A percentile compares a stretch with the other conserved stretches of the same genome.
Evolutionary conservation across 352 stramenopile species (phyloP).

Genomic region (Blastocystis sp.): DNA sequence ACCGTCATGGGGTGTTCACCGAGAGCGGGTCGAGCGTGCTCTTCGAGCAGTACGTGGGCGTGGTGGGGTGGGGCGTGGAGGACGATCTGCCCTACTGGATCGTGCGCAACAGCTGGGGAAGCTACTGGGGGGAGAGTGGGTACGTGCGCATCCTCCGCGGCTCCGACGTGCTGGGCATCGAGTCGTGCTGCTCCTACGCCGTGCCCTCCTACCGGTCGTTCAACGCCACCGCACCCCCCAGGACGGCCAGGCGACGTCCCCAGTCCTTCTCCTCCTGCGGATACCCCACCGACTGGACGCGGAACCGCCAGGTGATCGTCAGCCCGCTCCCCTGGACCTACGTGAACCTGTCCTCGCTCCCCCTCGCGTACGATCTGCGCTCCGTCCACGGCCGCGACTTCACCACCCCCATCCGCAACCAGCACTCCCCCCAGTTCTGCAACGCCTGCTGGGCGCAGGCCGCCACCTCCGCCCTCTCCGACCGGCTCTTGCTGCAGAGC

Average conservation of each 20-base stretch:
- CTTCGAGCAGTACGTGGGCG: conserved; percentile 82
- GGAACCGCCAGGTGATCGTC: not conserved
- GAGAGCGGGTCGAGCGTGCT: conserved; percentile 70
- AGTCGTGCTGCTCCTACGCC: conserved; percentile 80
- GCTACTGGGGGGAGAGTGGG: conserved; percentile 81
- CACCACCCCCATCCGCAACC: conserved; percentile 90
- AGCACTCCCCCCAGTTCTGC: conserved; percentile 89
- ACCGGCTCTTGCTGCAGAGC: conserved; percentile 64
- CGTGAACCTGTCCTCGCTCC: conserved; percentile 74
- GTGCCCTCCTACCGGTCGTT: not conserved
- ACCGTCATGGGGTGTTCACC: conserved; percentile 85
- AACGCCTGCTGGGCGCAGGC: conserved; percentile 79
- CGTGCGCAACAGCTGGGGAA: conserved; percentile 83
- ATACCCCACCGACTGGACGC: conserved; percentile 69
- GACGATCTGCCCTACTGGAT: conserved; percentile 73
- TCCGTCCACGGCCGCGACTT: conserved; percentile 84
- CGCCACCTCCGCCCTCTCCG: conserved; percentile 61
- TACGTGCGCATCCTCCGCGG: conserved; percentile 82
- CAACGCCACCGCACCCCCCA: not conserved
- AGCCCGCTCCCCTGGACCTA: conserved; percentile 72
- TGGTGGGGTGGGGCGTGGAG: conserved; percentile 72
- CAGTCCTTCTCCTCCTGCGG: conserved; percentile 77
- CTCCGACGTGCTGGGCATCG: conserved; percentile 81
- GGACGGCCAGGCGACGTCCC: not conserved
- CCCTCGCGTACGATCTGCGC: conserved; percentile 75